phyloP scores from a whole-genome alignment of 1,284 basidiomycete species.

The Gymnopus androsaceus region DNA sequence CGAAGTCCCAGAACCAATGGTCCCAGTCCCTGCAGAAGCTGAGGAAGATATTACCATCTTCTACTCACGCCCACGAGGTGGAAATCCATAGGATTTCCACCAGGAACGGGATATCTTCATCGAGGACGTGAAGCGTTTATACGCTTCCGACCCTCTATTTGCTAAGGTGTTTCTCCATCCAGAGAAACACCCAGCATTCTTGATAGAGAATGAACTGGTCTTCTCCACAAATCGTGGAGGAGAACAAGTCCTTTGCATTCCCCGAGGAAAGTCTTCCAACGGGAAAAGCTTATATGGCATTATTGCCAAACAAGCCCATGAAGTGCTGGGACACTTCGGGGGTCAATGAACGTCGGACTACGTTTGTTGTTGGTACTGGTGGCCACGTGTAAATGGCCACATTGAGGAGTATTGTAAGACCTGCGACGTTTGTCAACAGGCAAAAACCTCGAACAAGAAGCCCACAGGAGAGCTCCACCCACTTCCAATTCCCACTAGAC shows the following conservation, averaged over 20 bases:
- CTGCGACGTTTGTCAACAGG: conserved; percentile 19
- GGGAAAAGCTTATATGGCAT: conserved; percentile 17
- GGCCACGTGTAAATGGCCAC: conserved; percentile 26
- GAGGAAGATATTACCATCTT: neutral
- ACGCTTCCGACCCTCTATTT: conserved; percentile 15
- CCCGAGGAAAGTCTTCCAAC: conserved; percentile 9
- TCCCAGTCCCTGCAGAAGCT: too few species aligned
- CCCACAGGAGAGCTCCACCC: conserved; percentile 19
- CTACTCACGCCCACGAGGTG: neutral
- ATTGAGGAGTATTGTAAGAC: conserved; percentile 17
- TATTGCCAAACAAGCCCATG: conserved; percentile 26
- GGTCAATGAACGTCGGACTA: conserved; percentile 24
- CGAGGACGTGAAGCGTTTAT: neutral
- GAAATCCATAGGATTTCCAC: neutral
- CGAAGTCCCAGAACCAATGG: neutral
- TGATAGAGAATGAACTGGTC: conserved; percentile 6
- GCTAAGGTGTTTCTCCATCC: conserved; percentile 8
- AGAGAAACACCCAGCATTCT: conserved; percentile 5
- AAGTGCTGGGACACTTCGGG: conserved; percentile 28
- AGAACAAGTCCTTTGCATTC: conserved; percentile 25
- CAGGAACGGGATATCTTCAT: neutral
- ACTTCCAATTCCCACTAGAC: conserved; percentile 18
- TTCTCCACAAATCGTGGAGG: conserved; percentile 17
- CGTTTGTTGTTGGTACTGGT: conserved; percentile 32
- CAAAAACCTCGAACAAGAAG: conserved; percentile 11